A percentile compares a stretch with the other conserved stretches of the same genome.
Evolutionary conservation across 1,139 yeast species (phyloP).

Genomic region (Geotrichum restrictum): DNA sequence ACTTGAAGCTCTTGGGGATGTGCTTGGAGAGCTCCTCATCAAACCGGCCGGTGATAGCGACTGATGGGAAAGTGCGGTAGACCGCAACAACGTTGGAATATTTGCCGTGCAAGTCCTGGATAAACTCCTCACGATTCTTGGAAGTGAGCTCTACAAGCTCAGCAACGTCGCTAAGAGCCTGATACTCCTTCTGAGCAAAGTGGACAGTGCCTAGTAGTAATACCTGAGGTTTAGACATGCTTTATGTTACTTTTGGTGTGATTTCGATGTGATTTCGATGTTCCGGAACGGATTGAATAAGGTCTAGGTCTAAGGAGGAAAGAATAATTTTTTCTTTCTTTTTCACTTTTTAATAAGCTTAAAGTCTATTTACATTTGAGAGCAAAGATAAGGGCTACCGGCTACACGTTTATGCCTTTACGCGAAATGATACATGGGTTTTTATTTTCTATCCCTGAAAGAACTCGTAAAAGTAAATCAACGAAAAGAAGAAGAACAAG

Average conservation of each 20-base stretch:
- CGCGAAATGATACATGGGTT: too few relatives aligned
- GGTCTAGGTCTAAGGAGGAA: background rate
- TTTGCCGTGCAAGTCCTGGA: conserved; percentile 34
- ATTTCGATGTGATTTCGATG: background rate
- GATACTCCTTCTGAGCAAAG: conserved; percentile 29
- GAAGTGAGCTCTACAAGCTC: conserved; percentile 25
- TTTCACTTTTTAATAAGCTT: too few relatives aligned
- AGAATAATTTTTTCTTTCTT: too few relatives aligned
- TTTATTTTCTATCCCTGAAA: conserved; percentile 3
- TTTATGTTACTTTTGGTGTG: background rate
- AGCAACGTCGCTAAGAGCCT: conserved; percentile 30
- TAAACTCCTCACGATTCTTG: conserved; percentile 33
- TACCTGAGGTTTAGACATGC: conserved; percentile 40
- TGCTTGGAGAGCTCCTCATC: conserved; percentile 63
- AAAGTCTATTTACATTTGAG: too few relatives aligned
- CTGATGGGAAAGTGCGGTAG: conserved; percentile 30
- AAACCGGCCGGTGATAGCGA: conserved; percentile 51
- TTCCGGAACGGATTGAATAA: background rate
- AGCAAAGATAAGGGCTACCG: too few relatives aligned
- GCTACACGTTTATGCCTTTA: too few relatives aligned
- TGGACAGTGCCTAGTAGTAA: conserved; percentile 30
- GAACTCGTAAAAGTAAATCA: conserved; percentile 54
- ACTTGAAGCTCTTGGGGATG: conserved; percentile 60
- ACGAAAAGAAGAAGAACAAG: conserved; percentile 78
- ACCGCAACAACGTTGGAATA: conserved; percentile 37